Evolutionary conservation across 768 basidiomycete genomes (phyloP).

Genomic region (Macrocybe gigantea): DNA sequence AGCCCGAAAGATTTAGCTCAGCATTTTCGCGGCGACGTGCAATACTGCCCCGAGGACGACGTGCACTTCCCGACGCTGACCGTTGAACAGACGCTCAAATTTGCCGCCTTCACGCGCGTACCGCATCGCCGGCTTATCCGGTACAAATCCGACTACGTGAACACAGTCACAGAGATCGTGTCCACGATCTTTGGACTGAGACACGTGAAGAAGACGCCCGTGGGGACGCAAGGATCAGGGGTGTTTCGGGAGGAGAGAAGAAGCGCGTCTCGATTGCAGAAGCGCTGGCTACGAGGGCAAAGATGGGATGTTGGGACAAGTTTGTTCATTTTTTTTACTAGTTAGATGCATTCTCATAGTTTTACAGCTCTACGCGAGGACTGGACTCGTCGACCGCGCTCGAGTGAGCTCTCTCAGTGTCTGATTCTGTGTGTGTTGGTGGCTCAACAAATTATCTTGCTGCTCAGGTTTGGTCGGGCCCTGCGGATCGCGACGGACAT

Average conservation of each 20-base stretch:
- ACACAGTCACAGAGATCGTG: conserved; percentile 47
- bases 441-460: neutral
- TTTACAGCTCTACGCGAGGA: conserved; percentile 55
- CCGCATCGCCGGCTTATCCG: conserved; percentile 49
- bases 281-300: conserved; percentile 53
- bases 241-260: conserved; percentile 73
- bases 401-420: conserved; percentile 26
- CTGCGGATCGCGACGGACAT: conserved; percentile 63
- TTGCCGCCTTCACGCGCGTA: conserved; percentile 63
- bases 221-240: conserved; percentile 71
- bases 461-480: conserved; percentile 48
- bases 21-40: conserved; percentile 73
- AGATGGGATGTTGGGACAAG: conserved; percentile 77
- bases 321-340: conserved; percentile 19
- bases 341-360: neutral
- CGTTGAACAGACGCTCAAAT: conserved; percentile 68
- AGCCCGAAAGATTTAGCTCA: conserved; percentile 55
- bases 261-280: conserved; percentile 82
- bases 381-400: conserved; percentile 68
- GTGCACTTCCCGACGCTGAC: conserved; percentile 82
- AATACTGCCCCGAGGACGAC: conserved; percentile 82
- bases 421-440: neutral
- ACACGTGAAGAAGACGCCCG: conserved; percentile 64
- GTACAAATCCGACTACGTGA: conserved; percentile 36
- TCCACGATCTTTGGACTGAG: conserved; percentile 70